Evolutionary conservation across 495 filamentous ascomycete species (phyloP).

Genomic region (Tuber borchii): DNA sequence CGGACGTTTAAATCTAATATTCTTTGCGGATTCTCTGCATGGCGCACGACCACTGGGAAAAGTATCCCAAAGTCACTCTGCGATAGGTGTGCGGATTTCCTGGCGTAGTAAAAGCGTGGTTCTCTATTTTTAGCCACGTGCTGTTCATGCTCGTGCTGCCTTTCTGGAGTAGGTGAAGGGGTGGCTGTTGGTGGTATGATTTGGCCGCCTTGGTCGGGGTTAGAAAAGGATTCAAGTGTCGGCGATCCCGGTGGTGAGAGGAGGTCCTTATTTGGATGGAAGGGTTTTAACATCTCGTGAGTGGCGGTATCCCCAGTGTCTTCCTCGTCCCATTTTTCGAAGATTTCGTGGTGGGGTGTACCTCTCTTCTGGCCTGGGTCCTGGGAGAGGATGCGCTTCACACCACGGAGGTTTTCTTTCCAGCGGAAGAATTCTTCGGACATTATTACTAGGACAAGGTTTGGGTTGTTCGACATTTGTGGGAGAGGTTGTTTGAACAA

Average conservation of each 20-base stretch:
- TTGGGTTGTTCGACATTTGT: slow-evolving; percentile 48
- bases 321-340: slow-evolving; percentile 28
- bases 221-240: slow-evolving; percentile 5
- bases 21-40: slow-evolving; percentile 56
- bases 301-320: neutral
- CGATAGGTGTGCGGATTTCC: slow-evolving; percentile 58
- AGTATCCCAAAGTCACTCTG: slow-evolving; percentile 74
- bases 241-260: slow-evolving; percentile 9
- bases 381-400: slow-evolving; percentile 53
- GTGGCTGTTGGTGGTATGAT: slow-evolving; percentile 17
- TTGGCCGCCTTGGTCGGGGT: slow-evolving; percentile 11
- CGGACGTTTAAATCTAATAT: slow-evolving; percentile 55
- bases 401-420: slow-evolving; percentile 56
- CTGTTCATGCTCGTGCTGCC: neutral
- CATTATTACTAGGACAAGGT: slow-evolving; percentile 58
- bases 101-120: slow-evolving; percentile 59
- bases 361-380: slow-evolving; percentile 43
- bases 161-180: slow-evolving; percentile 3
- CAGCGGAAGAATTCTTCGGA: slow-evolving; percentile 67
- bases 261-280: slow-evolving; percentile 17
- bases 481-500: slow-evolving; percentile 63
- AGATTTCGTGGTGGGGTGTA: slow-evolving; percentile 19
- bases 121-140: slow-evolving; percentile 14
- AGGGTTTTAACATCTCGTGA: slow-evolving; percentile 4
- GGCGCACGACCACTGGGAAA: slow-evolving; percentile 60